These are phyloP conservation scores for Boletus vermiculosoides DNA, from an alignment of 768 basidiomycete genomes.

Conservation along the genomic window DNA sequence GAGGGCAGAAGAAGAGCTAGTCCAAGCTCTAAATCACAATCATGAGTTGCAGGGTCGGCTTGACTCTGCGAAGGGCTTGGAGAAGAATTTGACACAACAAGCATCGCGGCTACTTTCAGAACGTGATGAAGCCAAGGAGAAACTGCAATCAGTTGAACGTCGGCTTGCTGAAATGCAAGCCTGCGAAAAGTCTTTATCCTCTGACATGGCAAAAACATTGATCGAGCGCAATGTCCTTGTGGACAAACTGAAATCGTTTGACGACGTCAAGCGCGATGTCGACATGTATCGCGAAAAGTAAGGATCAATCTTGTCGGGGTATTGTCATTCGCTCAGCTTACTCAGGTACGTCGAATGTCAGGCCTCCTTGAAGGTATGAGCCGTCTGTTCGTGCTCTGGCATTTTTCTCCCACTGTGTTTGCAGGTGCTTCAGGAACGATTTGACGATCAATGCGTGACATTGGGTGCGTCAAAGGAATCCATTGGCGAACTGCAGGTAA, in stretches of 20 bases:
- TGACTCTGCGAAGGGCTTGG: conserved; percentile 22
- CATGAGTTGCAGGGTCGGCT: conserved; percentile 32
- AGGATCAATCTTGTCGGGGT: neutral
- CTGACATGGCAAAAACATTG: conserved; percentile 14
- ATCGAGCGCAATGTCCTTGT: conserved; percentile 20
- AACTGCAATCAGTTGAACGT: conserved; percentile 12
- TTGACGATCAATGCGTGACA: conserved; percentile 55
- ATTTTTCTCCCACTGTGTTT: neutral
- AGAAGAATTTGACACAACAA: conserved; percentile 27
- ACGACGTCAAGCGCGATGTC: conserved; percentile 18
- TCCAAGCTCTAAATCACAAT: conserved; percentile 17
- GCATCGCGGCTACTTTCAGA: conserved; percentile 26
- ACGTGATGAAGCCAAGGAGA: conserved; percentile 21
- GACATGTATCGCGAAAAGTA: conserved; percentile 28
- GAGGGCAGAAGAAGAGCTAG: conserved; percentile 21
- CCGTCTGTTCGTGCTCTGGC: neutral
- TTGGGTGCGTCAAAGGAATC: conserved; percentile 55
- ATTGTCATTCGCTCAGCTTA: neutral
- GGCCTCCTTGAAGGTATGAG: conserved; percentile 24
- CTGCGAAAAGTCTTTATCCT: conserved; percentile 16
- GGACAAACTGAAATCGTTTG: conserved; percentile 22
- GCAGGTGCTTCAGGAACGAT: conserved; percentile 56
- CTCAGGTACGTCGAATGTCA: conserved; percentile 22
- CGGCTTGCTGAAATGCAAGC: conserved; percentile 19
- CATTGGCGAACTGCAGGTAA: conserved; percentile 50